phyloP scores from a whole-genome alignment of 257 asterid species.

The Petunia secreta region DNA sequence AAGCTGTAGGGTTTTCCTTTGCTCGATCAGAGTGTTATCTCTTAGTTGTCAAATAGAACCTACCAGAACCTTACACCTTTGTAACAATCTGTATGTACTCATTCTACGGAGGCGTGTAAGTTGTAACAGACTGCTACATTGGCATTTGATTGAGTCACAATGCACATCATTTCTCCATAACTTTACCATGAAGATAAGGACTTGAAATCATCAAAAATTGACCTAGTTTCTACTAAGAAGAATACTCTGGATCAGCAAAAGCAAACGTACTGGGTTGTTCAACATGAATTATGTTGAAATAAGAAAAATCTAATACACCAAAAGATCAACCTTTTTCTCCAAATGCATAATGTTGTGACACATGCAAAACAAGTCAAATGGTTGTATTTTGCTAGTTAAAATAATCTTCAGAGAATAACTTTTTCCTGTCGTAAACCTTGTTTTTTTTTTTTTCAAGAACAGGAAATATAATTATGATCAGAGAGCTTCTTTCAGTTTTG shows the following conservation, averaged over 20 bases:
- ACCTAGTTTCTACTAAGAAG: not conserved
- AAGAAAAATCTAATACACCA: not conserved
- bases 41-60: not conserved
- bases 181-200: slow-evolving; percentile 9
- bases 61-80: not conserved
- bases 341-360: not conserved
- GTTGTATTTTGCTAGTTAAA: not conserved
- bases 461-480: slow-evolving; percentile 7
- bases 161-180: slow-evolving; percentile 9
- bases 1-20: not conserved
- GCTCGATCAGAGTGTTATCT: not conserved
- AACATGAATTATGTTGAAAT: not conserved
- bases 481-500: slow-evolving; percentile 7
- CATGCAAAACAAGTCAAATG: not conserved
- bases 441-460: not conserved
- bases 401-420: not conserved
- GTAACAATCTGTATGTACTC: not conserved
- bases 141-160: not conserved
- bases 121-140: not conserved
- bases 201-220: not conserved
- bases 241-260: slow-evolving; percentile 10
- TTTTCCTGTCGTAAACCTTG: not conserved
- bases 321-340: slow-evolving; percentile 8
- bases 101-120: not conserved
- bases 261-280: not conserved